Conservation (phyloP, 2,329 filamentous ascomycete species). For the Aspergillus fumigatus region DNA sequence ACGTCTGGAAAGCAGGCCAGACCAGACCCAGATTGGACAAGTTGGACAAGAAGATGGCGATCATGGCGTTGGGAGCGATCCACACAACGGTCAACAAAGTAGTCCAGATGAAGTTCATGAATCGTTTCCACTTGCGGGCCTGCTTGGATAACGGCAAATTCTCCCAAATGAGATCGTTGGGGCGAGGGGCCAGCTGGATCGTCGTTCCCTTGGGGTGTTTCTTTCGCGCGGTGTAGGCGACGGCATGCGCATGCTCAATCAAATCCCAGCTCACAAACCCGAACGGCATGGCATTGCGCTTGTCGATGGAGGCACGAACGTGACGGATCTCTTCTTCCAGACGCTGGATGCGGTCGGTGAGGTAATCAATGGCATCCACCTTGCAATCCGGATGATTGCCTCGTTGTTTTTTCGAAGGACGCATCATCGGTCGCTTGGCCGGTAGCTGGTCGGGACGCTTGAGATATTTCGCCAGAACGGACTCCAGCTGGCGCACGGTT, state of each 20-base stretch:
- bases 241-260: constrained; percentile 80
- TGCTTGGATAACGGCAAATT: constrained; percentile 72
- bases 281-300: constrained; percentile 80
- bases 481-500: constrained; percentile 76
- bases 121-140: constrained; percentile 65
- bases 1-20: constrained; percentile 68
- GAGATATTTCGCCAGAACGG: constrained; percentile 80
- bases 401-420: constrained; percentile 73
- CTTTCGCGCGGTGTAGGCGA: constrained; percentile 74
- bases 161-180: constrained; percentile 93
- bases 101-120: constrained; percentile 83
- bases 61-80: constrained; percentile 89
- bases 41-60: constrained; percentile 89
- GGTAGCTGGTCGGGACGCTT: constrained; percentile 81
- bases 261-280: constrained; percentile 92
- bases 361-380: constrained; percentile 90
- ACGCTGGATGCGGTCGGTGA: constrained; percentile 76
- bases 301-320: constrained; percentile 75
- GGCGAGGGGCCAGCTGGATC: constrained; percentile 74
- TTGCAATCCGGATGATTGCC: constrained; percentile 64
- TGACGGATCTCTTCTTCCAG: constrained; percentile 82
- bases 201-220: constrained; percentile 76
- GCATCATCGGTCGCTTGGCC: constrained; percentile 69
- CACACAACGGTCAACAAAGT: constrained; percentile 74
- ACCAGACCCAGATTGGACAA: constrained; percentile 72